Conservation (phyloP, 371 early-diverging fungal genomes). For the Mortierella sp. region DNA sequence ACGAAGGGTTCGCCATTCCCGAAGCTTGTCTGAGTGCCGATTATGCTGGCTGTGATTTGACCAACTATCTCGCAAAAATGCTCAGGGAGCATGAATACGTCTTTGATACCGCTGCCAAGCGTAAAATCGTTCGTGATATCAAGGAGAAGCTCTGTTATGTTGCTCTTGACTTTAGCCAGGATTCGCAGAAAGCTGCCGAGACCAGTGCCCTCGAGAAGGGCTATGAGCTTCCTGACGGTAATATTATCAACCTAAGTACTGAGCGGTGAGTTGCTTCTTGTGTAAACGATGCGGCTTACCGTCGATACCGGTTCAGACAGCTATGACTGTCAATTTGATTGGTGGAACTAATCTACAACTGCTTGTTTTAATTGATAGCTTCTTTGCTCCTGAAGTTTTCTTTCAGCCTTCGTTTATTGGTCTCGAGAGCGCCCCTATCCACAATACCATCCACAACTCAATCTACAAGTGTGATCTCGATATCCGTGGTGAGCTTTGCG, state of each 20-base stretch:
- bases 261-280: no score
- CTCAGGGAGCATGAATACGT: constrained; percentile 89
- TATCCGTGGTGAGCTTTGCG: constrained; percentile 87
- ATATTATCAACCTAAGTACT: constrained; percentile 75
- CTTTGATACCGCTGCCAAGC: constrained; percentile 93
- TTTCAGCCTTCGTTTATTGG: constrained; percentile 92
- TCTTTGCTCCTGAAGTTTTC: constrained; percentile 86
- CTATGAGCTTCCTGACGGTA: constrained; percentile 95
- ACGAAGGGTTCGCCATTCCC: constrained; percentile 96
- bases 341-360: no score
- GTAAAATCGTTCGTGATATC: constrained; percentile 92
- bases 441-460: constrained; percentile 90
- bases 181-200: constrained; percentile 85
- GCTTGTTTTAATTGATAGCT: constrained; percentile 56
- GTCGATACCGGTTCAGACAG: no score
- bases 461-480: constrained; percentile 94
- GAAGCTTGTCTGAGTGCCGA: constrained; percentile 94
- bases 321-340: no score
- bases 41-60: constrained; percentile 94
- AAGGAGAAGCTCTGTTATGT: constrained; percentile 97
- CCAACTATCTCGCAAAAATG: constrained; percentile 87
- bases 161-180: constrained; percentile 88
- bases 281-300: no score
- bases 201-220: constrained; percentile 58
- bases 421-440: constrained; percentile 90